These are phyloP conservation scores for Hyaloperonospora arabidopsidis DNA, from an alignment of 352 stramenopile genomes.

Conservation along the genomic window DNA sequence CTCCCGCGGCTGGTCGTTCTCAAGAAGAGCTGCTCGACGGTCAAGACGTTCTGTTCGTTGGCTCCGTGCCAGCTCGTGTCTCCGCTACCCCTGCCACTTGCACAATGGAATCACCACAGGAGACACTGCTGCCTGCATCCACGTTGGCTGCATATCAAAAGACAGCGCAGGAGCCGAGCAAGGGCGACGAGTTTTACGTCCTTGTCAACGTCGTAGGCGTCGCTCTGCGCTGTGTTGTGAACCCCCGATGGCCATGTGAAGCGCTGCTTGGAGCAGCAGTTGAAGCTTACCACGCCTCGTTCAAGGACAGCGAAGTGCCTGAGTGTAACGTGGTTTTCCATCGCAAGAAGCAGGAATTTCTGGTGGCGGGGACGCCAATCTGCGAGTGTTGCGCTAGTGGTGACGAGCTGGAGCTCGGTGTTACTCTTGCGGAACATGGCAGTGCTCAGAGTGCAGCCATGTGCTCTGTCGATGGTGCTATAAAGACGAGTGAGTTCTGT, in stretches of 20 bases:
- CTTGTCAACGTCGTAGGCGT: slow-evolving; percentile 39
- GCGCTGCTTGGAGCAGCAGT: slow-evolving; percentile 51
- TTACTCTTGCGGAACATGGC: slow-evolving; percentile 25
- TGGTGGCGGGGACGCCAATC: slow-evolving; percentile 46
- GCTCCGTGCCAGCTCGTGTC: too few relatives aligned
- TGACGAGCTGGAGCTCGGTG: slow-evolving; percentile 61
- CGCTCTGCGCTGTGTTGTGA: slow-evolving; percentile 48
- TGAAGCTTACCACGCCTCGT: slow-evolving; percentile 53
- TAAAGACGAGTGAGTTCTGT: slow-evolving; percentile 47
- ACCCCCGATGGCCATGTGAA: slow-evolving; percentile 58
- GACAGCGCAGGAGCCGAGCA: slow-evolving; percentile 7
- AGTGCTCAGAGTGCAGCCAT: not conserved
- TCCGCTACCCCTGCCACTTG: not conserved
- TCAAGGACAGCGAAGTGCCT: slow-evolving; percentile 57
- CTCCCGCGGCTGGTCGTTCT: slow-evolving; percentile 10
- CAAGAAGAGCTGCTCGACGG: slow-evolving; percentile 15
- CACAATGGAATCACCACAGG: slow-evolving; percentile 13
- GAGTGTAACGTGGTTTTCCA: slow-evolving; percentile 75
- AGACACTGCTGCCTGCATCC: slow-evolving; percentile 9
- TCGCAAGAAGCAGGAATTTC: slow-evolving; percentile 40
- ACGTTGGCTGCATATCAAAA: slow-evolving; percentile 15
- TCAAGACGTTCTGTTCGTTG: not conserved
- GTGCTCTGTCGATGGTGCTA: slow-evolving; percentile 22
- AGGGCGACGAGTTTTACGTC: slow-evolving; percentile 37
- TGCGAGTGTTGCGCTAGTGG: slow-evolving; percentile 38